Evolutionary conservation across 345 rosid genomes (phyloP).

Genomic region (Pugionium cornutum): DNA sequence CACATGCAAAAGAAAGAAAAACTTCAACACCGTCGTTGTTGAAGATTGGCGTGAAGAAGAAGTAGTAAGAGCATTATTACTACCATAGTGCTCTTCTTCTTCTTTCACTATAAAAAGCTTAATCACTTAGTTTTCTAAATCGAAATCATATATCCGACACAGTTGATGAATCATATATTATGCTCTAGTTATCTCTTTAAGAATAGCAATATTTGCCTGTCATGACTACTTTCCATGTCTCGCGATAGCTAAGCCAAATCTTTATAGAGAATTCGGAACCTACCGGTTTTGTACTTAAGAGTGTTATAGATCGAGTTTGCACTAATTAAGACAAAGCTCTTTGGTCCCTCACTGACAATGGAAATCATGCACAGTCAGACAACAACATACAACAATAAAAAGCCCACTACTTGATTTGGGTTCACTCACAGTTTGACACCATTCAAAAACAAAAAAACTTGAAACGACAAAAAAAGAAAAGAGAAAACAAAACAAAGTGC

Average conservation of each 20-base stretch:
- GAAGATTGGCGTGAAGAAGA: slow-evolving; percentile 38
- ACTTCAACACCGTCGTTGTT: slow-evolving; percentile 34
- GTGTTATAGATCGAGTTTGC: slow-evolving; percentile 2
- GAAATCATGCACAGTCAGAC: slow-evolving; percentile 36
- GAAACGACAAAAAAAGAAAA: slow-evolving; percentile 23
- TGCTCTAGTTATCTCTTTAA: too few species aligned
- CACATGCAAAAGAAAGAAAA: slow-evolving; percentile 35
- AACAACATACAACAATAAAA: slow-evolving; percentile 32
- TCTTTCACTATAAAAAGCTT: slow-evolving; percentile 16
- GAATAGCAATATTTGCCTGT: too few species aligned
- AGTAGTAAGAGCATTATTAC: slow-evolving; percentile 38
- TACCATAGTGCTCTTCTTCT: slow-evolving; percentile 35
- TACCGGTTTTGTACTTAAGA: background rate
- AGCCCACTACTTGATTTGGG: slow-evolving; percentile 30
- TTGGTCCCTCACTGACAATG: slow-evolving; percentile 42
- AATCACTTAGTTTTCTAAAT: slow-evolving; percentile 22
- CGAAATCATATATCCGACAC: slow-evolving; percentile 9
- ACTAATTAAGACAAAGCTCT: slow-evolving; percentile 14
- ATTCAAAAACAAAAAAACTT: background rate
- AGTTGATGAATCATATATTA: background rate
- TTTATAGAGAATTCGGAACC: background rate
- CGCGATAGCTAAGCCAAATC: background rate
- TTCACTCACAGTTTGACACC: slow-evolving; percentile 30
- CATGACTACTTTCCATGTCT: background rate
- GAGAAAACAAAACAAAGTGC: slow-evolving; percentile 24